phyloP scores from a whole-genome alignment of 2,329 filamentous ascomycete species.

The Penicillium brevicompactum region DNA sequence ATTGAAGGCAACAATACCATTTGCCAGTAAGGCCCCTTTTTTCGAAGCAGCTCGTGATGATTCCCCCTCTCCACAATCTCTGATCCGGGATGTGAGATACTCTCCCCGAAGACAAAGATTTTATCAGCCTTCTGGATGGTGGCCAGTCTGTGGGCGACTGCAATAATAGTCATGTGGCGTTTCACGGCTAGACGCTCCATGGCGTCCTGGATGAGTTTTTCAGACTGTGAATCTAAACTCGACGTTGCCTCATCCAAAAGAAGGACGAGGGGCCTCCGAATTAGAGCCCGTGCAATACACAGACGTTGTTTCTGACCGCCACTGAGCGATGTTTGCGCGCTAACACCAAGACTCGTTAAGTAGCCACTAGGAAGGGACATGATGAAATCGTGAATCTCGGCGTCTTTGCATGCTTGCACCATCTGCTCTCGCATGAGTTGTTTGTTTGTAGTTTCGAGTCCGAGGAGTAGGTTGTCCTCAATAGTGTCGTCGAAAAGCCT shows the following conservation, averaged over 20 bases:
- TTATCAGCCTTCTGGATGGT: conserved; percentile 7
- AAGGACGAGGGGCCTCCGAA: conserved; percentile 55
- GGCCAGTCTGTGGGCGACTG: conserved; percentile 42
- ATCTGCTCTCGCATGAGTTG: conserved; percentile 42
- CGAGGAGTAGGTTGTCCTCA: conserved; percentile 51
- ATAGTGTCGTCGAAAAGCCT: conserved; percentile 49
- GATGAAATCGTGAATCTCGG: conserved; percentile 58
- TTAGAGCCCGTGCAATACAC: conserved; percentile 57
- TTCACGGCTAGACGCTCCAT: conserved; percentile 63
- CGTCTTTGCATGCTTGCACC: conserved; percentile 51
- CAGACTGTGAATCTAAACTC: conserved; percentile 65
- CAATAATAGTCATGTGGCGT: conserved; percentile 65
- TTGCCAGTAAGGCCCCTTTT: conserved; percentile 4
- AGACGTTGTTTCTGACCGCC: conserved; percentile 61
- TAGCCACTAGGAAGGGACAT: conserved; percentile 55
- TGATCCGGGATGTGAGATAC: conserved; percentile 35
- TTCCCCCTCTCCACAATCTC: conserved; percentile 55
- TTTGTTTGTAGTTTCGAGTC: conserved; percentile 36
- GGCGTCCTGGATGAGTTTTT: conserved; percentile 67
- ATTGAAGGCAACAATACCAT: not conserved
- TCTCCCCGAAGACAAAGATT: conserved; percentile 64
- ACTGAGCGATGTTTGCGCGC: conserved; percentile 51
- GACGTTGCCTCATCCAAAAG: conserved; percentile 63
- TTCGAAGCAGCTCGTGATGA: conserved; percentile 1
- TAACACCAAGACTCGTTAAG: conserved; percentile 51